Base-by-base conservation (phyloP, 2,329 filamentous ascomycete genomes). In the Epichloe sibirici region DNA sequence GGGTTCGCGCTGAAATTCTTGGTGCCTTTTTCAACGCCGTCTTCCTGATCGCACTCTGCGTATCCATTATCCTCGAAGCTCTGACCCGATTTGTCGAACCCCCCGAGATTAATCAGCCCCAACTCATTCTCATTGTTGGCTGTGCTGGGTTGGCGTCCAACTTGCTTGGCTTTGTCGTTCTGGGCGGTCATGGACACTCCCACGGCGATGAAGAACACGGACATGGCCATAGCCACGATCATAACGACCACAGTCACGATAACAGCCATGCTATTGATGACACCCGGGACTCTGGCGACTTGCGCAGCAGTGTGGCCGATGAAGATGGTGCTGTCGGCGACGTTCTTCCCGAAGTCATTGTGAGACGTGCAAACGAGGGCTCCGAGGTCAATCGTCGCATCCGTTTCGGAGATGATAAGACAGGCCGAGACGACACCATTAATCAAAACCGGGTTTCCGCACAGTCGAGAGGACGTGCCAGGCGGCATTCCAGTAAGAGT, bases 1-100 rank as follows among this genome's bases (percentile, higher is more conserved):
- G 90, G 88, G 86, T 97, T 74, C 88, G 93, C 60, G 93, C 93
- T 38, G 93, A 98, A 74, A 97, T 95, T 11, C 78, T 98, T 5
- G 93, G 93, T 63, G 93, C 93, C 47, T 84, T 97, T 61, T 88
- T 97, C 71, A 98, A 98, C 63, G 93, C 93, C 59, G 91, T 97
- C 45, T 98, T 98, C 73, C 77, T 98, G 45, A 93, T 98, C 64
- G 93, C 93, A 7, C 80, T 98, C 8, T 98, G 93, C 71, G 77
- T 98, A 53, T 94, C 91, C 49, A 98, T 98, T 69, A 87, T 97
- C 63, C 83, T 98, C 62, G 93, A 98, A 70, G 93, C 93, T 15
- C 79, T 96, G 55, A 89, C 90, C 62, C 86, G 93, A 63, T 86
- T 98, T 60, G 78, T 97, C 64, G 89, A 97, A 62, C 90, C 90